Conservation (phyloP, 768 basidiomycete genomes). For the Mycena belliarum region DNA sequence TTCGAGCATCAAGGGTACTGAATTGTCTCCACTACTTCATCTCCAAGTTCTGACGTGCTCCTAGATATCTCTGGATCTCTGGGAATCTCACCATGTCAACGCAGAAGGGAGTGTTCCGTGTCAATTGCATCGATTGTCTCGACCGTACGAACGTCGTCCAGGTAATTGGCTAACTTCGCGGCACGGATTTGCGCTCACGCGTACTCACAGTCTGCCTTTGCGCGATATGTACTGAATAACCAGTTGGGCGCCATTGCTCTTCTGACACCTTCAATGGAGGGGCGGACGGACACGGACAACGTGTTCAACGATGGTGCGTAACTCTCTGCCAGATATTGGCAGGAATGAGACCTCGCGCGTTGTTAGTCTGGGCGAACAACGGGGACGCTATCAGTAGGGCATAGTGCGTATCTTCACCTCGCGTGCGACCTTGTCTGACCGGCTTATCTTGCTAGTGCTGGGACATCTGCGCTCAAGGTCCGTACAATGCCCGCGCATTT, state of each 20-base stretch:
- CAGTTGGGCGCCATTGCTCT: conserved; percentile 77
- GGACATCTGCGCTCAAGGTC: conserved; percentile 94
- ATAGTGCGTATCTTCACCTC: conserved; percentile 54
- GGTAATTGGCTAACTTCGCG: conserved; percentile 39
- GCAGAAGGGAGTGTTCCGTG: conserved; percentile 85
- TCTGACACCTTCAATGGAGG: conserved; percentile 50
- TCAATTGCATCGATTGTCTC: conserved; percentile 95
- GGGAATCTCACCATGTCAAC: conserved; percentile 67
- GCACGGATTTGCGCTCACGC: not conserved
- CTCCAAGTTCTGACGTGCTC: not conserved
- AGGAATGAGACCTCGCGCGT: not conserved
- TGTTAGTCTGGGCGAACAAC: conserved; percentile 93
- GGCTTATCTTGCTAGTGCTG: conserved; percentile 58
- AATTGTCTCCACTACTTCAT: conserved; percentile 7
- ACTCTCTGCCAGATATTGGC: not conserved
- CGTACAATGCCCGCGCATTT: conserved; percentile 25
- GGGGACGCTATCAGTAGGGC: conserved; percentile 92
- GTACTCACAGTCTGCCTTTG: conserved; percentile 79
- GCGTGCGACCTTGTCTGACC: not conserved
- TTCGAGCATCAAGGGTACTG: conserved; percentile 81
- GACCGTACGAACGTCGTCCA: conserved; percentile 96
- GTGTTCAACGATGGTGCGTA: conserved; percentile 78
- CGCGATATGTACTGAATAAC: conserved; percentile 75
- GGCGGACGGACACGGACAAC: conserved; percentile 63
- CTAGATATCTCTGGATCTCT: conserved; percentile 82